phyloP scores from a whole-genome alignment of 164 flowering plant genomes.

The Magnolia kwangsiensis region DNA sequence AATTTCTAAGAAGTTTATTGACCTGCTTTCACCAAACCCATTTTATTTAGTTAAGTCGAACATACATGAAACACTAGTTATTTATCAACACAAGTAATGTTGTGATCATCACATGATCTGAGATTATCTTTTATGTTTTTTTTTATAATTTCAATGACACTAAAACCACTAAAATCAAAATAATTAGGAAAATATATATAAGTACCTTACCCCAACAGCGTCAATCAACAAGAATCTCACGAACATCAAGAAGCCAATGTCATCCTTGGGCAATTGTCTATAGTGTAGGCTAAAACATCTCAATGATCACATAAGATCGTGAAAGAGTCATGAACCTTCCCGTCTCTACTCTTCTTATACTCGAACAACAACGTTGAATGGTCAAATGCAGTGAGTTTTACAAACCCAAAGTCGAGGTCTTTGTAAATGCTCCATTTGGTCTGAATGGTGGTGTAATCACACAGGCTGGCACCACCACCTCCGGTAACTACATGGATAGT shows the following conservation, averaged over 20 bases:
- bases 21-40: too few relatives aligned
- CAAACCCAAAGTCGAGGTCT: conserved; percentile 72
- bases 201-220: too few relatives aligned
- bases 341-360: conserved; percentile 88
- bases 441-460: conserved; percentile 42
- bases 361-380: conserved; percentile 72
- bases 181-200: too few relatives aligned
- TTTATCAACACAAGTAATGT: too few relatives aligned
- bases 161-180: background rate
- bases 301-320: conserved; percentile 65
- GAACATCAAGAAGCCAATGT: conserved; percentile 53
- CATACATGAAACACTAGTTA: too few relatives aligned
- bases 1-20: too few relatives aligned
- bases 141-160: background rate
- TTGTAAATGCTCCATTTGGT: conserved; percentile 69
- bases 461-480: conserved; percentile 69
- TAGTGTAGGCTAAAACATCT: conserved; percentile 71
- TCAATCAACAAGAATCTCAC: background rate
- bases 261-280: conserved; percentile 65
- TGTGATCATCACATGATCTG: too few relatives aligned
- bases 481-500: conserved; percentile 86
- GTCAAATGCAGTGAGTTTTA: conserved; percentile 81
- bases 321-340: conserved; percentile 80
- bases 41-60: too few relatives aligned
- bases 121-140: too few relatives aligned